These are phyloP conservation scores for Cercophora scortea DNA, from an alignment of 495 filamentous ascomycete species.

Conservation along the genomic window DNA sequence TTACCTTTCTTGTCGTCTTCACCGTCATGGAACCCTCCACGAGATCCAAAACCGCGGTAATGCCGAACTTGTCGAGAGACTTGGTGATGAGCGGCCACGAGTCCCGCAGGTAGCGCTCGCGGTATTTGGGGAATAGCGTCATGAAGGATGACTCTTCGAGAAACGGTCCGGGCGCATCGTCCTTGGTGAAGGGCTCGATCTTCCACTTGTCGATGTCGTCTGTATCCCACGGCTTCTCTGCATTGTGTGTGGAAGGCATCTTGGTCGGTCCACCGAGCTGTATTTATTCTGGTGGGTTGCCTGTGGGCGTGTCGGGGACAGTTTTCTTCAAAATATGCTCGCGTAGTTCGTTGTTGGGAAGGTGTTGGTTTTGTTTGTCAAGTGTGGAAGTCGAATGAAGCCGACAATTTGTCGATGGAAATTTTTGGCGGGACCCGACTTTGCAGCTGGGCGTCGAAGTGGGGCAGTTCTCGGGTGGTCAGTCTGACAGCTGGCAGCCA, in stretches of 20 bases:
- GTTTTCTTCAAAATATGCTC: too few relatives aligned
- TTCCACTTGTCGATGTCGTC: constrained; percentile 98
- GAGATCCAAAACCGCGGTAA: constrained; percentile 85
- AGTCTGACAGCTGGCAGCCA: too few relatives aligned
- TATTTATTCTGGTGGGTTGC: neutral
- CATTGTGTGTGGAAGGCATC: constrained; percentile 93
- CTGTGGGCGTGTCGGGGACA: too few relatives aligned
- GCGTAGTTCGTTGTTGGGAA: too few relatives aligned
- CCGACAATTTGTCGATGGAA: too few relatives aligned
- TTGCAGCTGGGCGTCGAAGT: too few relatives aligned
- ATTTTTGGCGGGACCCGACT: too few relatives aligned
- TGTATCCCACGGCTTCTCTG: constrained; percentile 95
- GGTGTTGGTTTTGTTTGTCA: too few relatives aligned
- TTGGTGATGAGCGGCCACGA: constrained; percentile 82
- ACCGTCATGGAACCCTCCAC: constrained; percentile 95
- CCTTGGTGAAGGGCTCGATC: constrained; percentile 77
- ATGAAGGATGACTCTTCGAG: constrained; percentile 82
- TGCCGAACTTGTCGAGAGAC: constrained; percentile 69
- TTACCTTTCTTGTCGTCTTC: constrained; percentile 66
- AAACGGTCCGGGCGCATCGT: constrained; percentile 82
- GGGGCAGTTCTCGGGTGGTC: too few relatives aligned
- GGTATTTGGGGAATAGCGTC: constrained; percentile 95
- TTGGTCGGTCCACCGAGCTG: neutral
- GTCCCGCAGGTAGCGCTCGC: constrained; percentile 85
- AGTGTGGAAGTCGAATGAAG: too few relatives aligned